A percentile compares a stretch with the other conserved stretches of the same genome.
Conservation (phyloP, 1,284 basidiomycete species). For the Cryptococcus jaspeensis region DNA sequence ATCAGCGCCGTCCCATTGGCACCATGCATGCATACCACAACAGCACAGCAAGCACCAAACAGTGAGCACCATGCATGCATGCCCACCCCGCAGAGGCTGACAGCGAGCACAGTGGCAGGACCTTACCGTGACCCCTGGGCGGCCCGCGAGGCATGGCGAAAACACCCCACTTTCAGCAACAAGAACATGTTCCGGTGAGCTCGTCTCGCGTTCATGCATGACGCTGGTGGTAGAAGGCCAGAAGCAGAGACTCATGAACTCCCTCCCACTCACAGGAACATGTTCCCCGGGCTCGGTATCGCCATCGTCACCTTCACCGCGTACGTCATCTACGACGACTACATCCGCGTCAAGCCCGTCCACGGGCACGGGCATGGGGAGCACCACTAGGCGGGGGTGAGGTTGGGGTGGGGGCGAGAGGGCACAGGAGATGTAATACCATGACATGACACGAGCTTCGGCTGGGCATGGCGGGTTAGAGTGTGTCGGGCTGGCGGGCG, state of each 20-base stretch:
- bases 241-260: neutral
- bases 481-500: neutral
- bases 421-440: neutral
- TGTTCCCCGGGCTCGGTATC: conserved; percentile 91
- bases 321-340: conserved; percentile 80
- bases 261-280: conserved; percentile 54
- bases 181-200: conserved; percentile 67
- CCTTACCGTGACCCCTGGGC: conserved; percentile 93
- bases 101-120: conserved; percentile 40
- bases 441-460: neutral
- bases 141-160: conserved; percentile 89
- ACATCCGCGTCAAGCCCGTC: conserved; percentile 36
- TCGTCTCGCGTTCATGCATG: neutral
- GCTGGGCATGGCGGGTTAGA: neutral
- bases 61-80: neutral
- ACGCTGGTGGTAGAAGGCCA: too few species aligned
- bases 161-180: conserved; percentile 79
- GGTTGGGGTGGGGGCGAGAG: neutral
- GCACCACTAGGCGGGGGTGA: conserved; percentile 12
- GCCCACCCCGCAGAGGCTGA: conserved; percentile 1
- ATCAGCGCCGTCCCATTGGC: too few species aligned
- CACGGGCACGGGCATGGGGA: conserved; percentile 16
- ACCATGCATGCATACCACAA: too few species aligned
- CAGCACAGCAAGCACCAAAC: too few species aligned
- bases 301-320: conserved; percentile 84